Base-by-base conservation (phyloP, 2,329 filamentous ascomycete genomes). In the Botrytis cinerea region DNA sequence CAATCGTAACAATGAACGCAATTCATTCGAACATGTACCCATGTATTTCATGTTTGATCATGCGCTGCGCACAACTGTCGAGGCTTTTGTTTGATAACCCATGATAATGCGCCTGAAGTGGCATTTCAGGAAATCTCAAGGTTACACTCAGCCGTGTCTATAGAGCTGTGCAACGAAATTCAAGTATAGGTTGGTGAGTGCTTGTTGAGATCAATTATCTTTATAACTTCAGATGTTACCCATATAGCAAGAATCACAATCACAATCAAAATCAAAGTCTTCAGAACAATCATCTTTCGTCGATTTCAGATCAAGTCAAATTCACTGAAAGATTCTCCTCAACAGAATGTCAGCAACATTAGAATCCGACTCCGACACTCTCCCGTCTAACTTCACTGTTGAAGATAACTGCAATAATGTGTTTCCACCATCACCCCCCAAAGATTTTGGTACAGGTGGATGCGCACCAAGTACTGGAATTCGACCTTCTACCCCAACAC, bases 381-480 rank as follows among this genome's bases (percentile, higher is more conserved):
- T 2, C 16, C 2, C 14, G 22, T 6, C 61, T 2, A 5, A 16
- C 12, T 8, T 7, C 12, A 2, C 14, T 14, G 6, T 2, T 1
- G 14, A 16, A n/a, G 5, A 18, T 9, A 7, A 45, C 14, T 1
- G 5, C n/a, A 63, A 63, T 14, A 16, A 20, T 63, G n/a, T 6
- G 8, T 2, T 7, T 32, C 32, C 32, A 32, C 32, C 32, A 32
- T 32, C 14, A 45, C 40, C 14, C 12, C 7, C 25, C 40, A 32
- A 38, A 32, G 18, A 9, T 28, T 16, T 4, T 16, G 7, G 10
- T 63, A 20, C 18, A 4, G 16, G 12, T 10, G 25, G 25, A 2
- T 63, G 1, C 9, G 16, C 10, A 45, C 12, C 40, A 40, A 63
- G 38, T 3, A 43, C 9, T 28, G 38, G 8, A n/a, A 0, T 18